These are phyloP conservation scores for Backusella tuberculispora DNA, from an alignment of 192 early-diverging fungal genomes.

Conservation along the genomic window DNA sequence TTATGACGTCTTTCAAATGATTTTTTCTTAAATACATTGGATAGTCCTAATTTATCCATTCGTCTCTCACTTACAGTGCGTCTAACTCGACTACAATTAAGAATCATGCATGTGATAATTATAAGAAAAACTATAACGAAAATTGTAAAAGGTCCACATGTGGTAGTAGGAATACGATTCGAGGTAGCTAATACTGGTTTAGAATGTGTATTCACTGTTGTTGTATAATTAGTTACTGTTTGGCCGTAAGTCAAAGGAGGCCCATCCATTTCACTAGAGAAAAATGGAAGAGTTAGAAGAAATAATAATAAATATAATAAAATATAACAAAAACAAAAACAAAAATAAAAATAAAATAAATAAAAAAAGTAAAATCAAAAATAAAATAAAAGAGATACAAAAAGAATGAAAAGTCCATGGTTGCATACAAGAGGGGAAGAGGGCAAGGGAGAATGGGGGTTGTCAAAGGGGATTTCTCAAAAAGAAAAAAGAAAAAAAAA, in stretches of 20 bases:
- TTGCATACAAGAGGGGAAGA: slow-evolving; percentile 9
- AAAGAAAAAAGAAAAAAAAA: background rate
- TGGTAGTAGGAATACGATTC: slow-evolving; percentile 7
- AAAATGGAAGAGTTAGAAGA: slow-evolving; percentile 2
- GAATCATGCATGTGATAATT: slow-evolving; percentile 15
- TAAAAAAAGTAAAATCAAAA: background rate
- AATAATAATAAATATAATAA: background rate
- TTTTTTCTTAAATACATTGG: slow-evolving; percentile 10
- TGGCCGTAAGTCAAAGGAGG: slow-evolving; percentile 9
- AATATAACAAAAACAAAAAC: background rate
- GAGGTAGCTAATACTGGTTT: slow-evolving; percentile 6
- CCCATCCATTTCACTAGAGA: background rate
- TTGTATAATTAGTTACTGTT: slow-evolving; percentile 8
- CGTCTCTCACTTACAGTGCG: slow-evolving; percentile 1
- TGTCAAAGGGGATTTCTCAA: slow-evolving; percentile 7
- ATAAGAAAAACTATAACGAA: slow-evolving; percentile 2
- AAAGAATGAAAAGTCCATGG: slow-evolving; percentile 11
- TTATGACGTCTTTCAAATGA: slow-evolving; percentile 17
- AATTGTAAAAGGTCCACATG: slow-evolving; percentile 7
- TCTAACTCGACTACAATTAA: slow-evolving; percentile 19
- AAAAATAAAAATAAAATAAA: background rate
- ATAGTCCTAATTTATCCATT: slow-evolving; percentile 10
- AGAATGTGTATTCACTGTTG: background rate
- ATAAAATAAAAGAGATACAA: background rate
- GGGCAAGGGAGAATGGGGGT: slow-evolving; percentile 9